A percentile compares a stretch with the other conserved stretches of the same genome.
Conservation (phyloP, 1,284 basidiomycete genomes). For the Wallemia ichthyophaga region DNA sequence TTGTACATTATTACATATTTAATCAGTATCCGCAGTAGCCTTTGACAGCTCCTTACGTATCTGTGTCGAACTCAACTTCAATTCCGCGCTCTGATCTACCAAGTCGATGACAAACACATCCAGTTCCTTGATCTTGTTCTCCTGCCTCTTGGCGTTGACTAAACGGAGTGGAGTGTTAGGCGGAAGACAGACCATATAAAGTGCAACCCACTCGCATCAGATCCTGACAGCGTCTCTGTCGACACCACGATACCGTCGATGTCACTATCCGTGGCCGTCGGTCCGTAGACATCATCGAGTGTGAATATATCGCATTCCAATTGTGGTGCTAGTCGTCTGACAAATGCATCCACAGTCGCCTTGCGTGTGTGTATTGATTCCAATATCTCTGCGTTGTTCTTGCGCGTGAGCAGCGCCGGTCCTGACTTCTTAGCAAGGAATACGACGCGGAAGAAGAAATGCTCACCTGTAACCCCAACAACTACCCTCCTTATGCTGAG, state of each 20-base stretch:
- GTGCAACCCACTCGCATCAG: conserved; percentile 27
- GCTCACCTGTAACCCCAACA: conserved; percentile 52
- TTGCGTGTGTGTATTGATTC: not conserved
- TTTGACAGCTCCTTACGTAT: not conserved
- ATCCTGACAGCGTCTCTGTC: conserved; percentile 50
- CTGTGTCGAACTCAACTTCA: not conserved
- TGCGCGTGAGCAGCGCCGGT: not conserved
- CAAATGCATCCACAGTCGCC: not conserved
- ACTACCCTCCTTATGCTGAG: conserved; percentile 50
- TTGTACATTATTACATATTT: not conserved
- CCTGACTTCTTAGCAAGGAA: conserved; percentile 1
- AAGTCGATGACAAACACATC: conserved; percentile 7
- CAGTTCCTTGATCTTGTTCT: conserved; percentile 2
- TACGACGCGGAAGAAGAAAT: not conserved
- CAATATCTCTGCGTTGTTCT: not conserved
- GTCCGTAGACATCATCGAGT: conserved; percentile 56
- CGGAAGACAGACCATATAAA: not conserved
- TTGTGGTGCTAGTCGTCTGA: conserved; percentile 14
- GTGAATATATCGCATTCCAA: conserved; percentile 34
- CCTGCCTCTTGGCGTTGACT: conserved; percentile 7
- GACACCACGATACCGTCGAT: conserved; percentile 65
- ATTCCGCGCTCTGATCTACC: conserved; percentile 2
- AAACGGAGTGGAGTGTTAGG: not conserved
- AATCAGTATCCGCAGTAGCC: not conserved
- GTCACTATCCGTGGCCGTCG: conserved; percentile 50